These are phyloP conservation scores for Middelhovenomyces tepae DNA, from an alignment of 805 yeast genomes.

Conservation along the genomic window DNA sequence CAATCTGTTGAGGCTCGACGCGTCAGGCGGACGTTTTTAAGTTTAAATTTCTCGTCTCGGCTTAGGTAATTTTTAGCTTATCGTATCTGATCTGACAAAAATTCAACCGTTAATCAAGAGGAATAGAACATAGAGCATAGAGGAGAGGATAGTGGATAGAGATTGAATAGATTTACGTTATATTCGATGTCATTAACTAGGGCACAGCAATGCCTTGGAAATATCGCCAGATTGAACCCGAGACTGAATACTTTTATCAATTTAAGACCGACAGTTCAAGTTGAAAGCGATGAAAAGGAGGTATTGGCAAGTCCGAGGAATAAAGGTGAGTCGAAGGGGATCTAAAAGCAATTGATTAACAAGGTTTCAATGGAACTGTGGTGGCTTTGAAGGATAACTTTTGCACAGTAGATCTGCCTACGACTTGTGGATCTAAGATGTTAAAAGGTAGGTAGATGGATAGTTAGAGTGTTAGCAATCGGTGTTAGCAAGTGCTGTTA, in stretches of 20 bases:
- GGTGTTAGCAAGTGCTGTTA: too few relatives aligned
- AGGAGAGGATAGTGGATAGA: too few relatives aligned
- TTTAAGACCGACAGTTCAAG: background rate
- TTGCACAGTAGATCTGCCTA: conserved; percentile 51
- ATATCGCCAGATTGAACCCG: conserved; percentile 1
- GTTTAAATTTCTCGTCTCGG: too few relatives aligned
- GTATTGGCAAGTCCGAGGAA: conserved; percentile 1
- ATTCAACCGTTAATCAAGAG: too few relatives aligned
- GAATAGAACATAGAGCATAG: too few relatives aligned
- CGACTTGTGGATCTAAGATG: conserved; percentile 73
- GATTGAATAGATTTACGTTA: too few relatives aligned
- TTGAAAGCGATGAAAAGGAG: background rate
- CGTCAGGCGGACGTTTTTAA: too few relatives aligned
- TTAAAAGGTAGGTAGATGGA: too few relatives aligned
- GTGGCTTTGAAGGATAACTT: conserved; percentile 75
- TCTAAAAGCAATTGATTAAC: background rate
- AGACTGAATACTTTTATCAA: background rate
- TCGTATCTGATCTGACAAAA: too few relatives aligned
- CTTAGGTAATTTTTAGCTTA: too few relatives aligned
- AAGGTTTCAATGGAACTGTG: conserved; percentile 25
- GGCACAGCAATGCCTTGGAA: conserved; percentile 2
- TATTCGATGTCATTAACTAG: conserved; percentile 1
- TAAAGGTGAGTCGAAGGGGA: background rate
- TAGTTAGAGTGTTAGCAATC: too few relatives aligned
- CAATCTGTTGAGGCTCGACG: too few relatives aligned